A percentile compares a stretch with the other conserved stretches of the same genome.
Conservation (phyloP, 2,329 filamentous ascomycete genomes). For the Emergomyces orientalis region DNA sequence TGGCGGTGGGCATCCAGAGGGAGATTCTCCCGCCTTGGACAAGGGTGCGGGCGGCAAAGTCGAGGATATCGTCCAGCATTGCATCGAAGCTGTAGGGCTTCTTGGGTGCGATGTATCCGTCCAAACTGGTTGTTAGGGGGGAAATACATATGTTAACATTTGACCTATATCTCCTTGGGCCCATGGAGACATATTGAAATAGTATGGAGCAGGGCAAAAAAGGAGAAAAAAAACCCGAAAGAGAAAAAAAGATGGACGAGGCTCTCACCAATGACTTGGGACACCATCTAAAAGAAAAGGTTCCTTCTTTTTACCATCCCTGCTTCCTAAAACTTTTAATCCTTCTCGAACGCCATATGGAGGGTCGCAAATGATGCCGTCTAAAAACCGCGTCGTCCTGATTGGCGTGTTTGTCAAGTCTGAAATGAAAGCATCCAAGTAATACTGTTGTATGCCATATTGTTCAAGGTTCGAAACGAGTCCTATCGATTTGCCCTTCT, state of each 20-base stretch:
- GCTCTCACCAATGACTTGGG: slow-evolving; percentile 55
- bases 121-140: slow-evolving; percentile 34
- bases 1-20: slow-evolving; percentile 96
- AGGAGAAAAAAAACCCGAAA: background rate
- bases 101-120: slow-evolving; percentile 75
- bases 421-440: slow-evolving; percentile 72
- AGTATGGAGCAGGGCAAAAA: no score
- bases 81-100: slow-evolving; percentile 84
- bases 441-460: slow-evolving; percentile 57
- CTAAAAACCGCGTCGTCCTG: slow-evolving; percentile 52
- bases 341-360: slow-evolving; percentile 94
- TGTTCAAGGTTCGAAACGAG: slow-evolving; percentile 70
- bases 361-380: slow-evolving; percentile 90
- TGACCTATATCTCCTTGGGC: background rate
- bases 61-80: slow-evolving; percentile 81
- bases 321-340: slow-evolving; percentile 71
- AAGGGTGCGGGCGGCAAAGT: slow-evolving; percentile 67
- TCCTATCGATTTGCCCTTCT: slow-evolving; percentile 35
- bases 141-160: background rate
- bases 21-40: slow-evolving; percentile 71
- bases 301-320: slow-evolving; percentile 47
- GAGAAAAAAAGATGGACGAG: background rate
- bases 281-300: slow-evolving; percentile 58
- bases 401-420: slow-evolving; percentile 85
- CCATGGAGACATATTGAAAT: no score